Evolutionary conservation across 2,329 filamentous ascomycete species (phyloP).

Genomic region (Penicillium thymicola): DNA sequence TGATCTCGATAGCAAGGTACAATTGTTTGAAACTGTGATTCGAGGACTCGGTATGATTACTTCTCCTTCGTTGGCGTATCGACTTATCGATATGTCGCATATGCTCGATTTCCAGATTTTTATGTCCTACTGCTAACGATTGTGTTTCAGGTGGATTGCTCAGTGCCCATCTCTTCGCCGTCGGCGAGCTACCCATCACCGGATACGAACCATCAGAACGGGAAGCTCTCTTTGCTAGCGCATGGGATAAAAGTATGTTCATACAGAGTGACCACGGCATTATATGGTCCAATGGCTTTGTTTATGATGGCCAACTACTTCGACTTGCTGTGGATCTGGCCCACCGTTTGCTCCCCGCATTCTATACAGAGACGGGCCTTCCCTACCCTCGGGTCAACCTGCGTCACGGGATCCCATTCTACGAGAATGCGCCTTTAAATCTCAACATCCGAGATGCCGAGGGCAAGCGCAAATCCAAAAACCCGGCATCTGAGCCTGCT

Average conservation of each 20-base stretch:
- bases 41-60: slow-evolving; percentile 57
- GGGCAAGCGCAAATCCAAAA: slow-evolving; percentile 15
- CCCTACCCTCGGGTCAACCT: slow-evolving; percentile 95
- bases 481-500: slow-evolving; percentile 64
- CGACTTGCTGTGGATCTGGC: slow-evolving; percentile 85
- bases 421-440: slow-evolving; percentile 78
- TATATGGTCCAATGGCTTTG: slow-evolving; percentile 70
- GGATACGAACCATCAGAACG: slow-evolving; percentile 62
- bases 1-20: slow-evolving; percentile 94
- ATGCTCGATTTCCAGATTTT: not conserved
- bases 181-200: slow-evolving; percentile 81
- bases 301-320: slow-evolving; percentile 85
- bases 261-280: slow-evolving; percentile 46
- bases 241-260: slow-evolving; percentile 39
- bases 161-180: slow-evolving; percentile 89
- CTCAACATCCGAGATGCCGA: slow-evolving; percentile 35
- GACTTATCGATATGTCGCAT: not conserved
- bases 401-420: slow-evolving; percentile 86
- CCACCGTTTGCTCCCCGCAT: slow-evolving; percentile 80
- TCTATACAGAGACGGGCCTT: slow-evolving; percentile 84
- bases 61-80: not conserved
- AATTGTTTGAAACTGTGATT: slow-evolving; percentile 98
- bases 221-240: slow-evolving; percentile 38
- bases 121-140: slow-evolving; percentile 9
- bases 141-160: slow-evolving; percentile 66